Base-by-base conservation (phyloP, 2,329 filamentous ascomycete species). In the Xylaria polymorpha region DNA sequence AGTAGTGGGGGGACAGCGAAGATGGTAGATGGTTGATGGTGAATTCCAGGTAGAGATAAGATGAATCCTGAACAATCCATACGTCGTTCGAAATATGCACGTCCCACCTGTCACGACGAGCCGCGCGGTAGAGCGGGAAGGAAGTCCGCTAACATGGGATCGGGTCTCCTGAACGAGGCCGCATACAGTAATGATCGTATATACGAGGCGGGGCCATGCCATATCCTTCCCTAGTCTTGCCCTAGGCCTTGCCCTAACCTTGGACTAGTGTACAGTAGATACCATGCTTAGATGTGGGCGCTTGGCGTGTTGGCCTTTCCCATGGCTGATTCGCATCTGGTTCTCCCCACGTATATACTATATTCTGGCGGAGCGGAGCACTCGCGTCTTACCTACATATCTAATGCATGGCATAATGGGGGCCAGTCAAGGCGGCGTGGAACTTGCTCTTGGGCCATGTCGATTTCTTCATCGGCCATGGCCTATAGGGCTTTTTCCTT, bases 71-170 rank as follows among this genome's bases (percentile, higher is more conserved):
- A 18, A 22, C 15, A 15, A 12, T 12, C 1, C 41, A 29, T 41
- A 25, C 7, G 20, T 12, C 25, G 48, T 51, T 25, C 22, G 25
- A 29, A 29, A 22, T 12, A 6, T 57, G 55, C 25, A 50, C 7
- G 20, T 25, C 20, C 7, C 18, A 1, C 10, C 22, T 20, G 20
- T 22, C 53, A 56, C 8, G 12, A 64, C 53, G 25, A 51, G 53
- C 62, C 62, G 62, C 62, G 62, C 62, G 62, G 62, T 64, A 64
- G 62, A 51, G 62, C 62, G 62, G 62, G 37, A 58, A 35, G 14
- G 32, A 64, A 50, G 62, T 64, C 62, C 62, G 62, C 62, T 51
- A 56, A 32, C 53, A 59, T 59, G 62, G 62, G 61, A 51, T 58
- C 53, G 53, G 61, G 50, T 55, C 48, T 44, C 48, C 41, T 56